phyloP scores from a whole-genome alignment of 768 basidiomycete species.

The Fistulinella prunicolor region DNA sequence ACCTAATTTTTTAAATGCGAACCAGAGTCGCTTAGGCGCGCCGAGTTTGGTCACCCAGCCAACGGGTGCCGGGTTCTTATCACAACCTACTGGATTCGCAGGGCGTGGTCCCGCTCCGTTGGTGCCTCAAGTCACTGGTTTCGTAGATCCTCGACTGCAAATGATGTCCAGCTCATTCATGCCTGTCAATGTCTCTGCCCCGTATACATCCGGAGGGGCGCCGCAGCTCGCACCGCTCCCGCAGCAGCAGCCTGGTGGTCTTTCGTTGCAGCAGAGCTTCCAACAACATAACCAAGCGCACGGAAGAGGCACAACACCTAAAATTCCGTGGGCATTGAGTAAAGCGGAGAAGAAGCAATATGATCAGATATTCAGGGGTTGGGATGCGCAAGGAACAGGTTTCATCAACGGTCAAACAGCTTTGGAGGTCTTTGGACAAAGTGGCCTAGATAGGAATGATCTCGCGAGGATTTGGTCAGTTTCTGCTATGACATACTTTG shows the following conservation, averaged over 20 bases:
- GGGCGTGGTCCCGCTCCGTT: conserved; percentile 45
- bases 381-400: conserved; percentile 78
- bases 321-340: conserved; percentile 81
- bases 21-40: conserved; percentile 43
- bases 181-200: conserved; percentile 65
- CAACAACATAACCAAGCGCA: conserved; percentile 82
- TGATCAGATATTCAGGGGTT: conserved; percentile 94
- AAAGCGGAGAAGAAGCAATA: conserved; percentile 96
- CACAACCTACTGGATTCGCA: conserved; percentile 46
- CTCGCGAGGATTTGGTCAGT: conserved; percentile 90
- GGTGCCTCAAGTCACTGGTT: conserved; percentile 75
- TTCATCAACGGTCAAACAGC: conserved; percentile 87
- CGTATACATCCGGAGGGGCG: conserved; percentile 54
- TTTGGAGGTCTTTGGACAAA: conserved; percentile 90
- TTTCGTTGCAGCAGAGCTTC: conserved; percentile 78
- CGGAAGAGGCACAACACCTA: conserved; percentile 60
- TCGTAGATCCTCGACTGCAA: conserved; percentile 75
- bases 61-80: conserved; percentile 24
- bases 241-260: conserved; percentile 51
- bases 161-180: conserved; percentile 94
- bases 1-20: conserved; percentile 53
- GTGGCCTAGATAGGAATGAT: conserved; percentile 85
- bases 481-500: neutral
- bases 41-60: conserved; percentile 19
- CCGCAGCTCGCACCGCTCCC: conserved; percentile 60